These are phyloP conservation scores for Vitis hybrid DNA, from an alignment of 177 flowering plant genomes.

Conservation along the genomic window DNA sequence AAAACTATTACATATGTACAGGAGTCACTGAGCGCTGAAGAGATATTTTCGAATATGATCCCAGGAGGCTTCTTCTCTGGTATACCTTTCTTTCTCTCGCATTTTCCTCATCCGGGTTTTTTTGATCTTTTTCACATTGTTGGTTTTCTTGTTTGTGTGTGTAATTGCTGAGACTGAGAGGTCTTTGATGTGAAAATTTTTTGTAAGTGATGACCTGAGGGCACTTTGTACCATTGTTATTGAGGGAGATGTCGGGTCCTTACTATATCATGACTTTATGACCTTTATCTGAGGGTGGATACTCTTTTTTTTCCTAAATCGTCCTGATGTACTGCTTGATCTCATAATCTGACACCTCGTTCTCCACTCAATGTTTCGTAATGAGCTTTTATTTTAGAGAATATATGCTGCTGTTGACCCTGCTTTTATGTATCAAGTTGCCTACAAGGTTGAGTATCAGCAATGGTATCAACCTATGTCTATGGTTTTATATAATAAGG, in stretches of 20 bases:
- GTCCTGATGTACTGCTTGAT: too few species aligned
- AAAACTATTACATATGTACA: conserved; percentile 8
- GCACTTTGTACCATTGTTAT: neutral
- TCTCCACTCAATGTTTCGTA: too few species aligned
- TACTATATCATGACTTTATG: too few species aligned
- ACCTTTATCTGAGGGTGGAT: too few species aligned
- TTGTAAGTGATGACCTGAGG: conserved; percentile 8
- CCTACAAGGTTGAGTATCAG: too few species aligned
- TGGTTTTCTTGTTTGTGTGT: neutral
- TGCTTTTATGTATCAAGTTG: too few species aligned
- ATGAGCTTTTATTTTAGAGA: too few species aligned
- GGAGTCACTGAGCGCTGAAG: conserved; percentile 12
- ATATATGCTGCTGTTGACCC: too few species aligned
- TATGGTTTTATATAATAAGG: too few species aligned
- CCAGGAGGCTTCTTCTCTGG: neutral
- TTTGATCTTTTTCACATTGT: neutral
- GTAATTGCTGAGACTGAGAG: neutral
- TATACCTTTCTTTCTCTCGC: neutral
- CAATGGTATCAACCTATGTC: too few species aligned
- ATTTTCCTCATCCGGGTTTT: neutral
- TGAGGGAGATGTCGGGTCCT: neutral
- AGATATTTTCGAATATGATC: neutral
- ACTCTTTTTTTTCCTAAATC: too few species aligned
- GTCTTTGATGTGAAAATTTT: neutral
- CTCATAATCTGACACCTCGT: too few species aligned